Evolutionary conservation across 1,139 yeast species (phyloP).

Genomic region (Magnusiomyces tetraspermus): DNA sequence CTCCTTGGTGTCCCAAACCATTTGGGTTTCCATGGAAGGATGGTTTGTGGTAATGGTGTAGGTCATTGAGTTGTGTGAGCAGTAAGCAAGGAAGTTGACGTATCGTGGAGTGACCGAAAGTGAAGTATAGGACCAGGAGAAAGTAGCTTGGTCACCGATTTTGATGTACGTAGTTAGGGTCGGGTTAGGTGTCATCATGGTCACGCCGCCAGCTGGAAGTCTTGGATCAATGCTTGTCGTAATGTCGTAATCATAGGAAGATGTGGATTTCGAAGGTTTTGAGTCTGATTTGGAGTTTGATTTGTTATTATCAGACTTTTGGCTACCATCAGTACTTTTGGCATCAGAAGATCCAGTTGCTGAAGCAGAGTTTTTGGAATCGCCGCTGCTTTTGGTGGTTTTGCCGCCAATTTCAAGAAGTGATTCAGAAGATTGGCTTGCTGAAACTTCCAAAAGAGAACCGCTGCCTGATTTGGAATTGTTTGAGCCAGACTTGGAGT

Average conservation of each 20-base stretch:
- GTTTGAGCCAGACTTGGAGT: constrained; percentile 4
- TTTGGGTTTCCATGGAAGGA: constrained; percentile 26
- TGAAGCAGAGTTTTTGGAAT: neutral
- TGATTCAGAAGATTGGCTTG: constrained; percentile 8
- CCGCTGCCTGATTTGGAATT: neutral
- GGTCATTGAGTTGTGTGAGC: constrained; percentile 32
- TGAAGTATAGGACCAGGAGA: constrained; percentile 35
- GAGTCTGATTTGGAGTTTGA: constrained; percentile 1
- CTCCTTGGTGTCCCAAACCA: constrained; percentile 34
- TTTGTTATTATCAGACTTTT: too few species aligned
- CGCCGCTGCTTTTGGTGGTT: too few species aligned
- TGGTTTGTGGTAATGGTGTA: constrained; percentile 32
- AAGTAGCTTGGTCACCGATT: constrained; percentile 35
- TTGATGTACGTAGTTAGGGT: constrained; percentile 33
- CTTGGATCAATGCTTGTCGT: constrained; percentile 28
- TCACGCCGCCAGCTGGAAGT: constrained; percentile 33
- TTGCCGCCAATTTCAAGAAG: neutral
- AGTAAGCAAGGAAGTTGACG: constrained; percentile 33
- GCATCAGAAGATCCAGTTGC: neutral
- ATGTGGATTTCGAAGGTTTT: constrained; percentile 7
- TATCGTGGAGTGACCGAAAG: constrained; percentile 32
- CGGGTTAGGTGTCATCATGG: constrained; percentile 30
- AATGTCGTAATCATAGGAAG: constrained; percentile 10
- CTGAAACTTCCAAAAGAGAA: neutral
- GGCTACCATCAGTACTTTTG: too few species aligned